Base-by-base conservation (phyloP, 2,329 filamentous ascomycete genomes). In the Periconia sp. region DNA sequence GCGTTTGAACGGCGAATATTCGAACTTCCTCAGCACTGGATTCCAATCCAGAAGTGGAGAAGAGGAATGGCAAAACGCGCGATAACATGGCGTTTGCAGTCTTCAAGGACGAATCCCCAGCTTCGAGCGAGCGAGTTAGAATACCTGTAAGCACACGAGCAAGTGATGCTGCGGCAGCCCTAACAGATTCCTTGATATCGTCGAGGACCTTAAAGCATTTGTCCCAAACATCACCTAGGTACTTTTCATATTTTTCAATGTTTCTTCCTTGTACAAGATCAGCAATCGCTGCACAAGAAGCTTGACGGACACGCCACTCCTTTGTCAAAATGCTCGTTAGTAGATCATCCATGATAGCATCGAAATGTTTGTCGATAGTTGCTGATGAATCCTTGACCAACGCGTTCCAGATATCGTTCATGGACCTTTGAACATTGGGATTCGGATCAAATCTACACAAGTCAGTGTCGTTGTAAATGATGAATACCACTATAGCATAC, bases 351-450 rank as follows among this genome's bases (percentile, higher is more conserved):
- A 99, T 88, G 64, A 99, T 97, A 9, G 85, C 85, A 59, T 96
- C 89, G 67, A 97, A 97, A 72, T 97, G 83, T 17, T 81, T 79
- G 59, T 94, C 87, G 42, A 97, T 84, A 0, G 89, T 90, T 0
- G 83, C 81, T 17, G 85, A 86, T 1, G 91, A 84, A 63, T 97
- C 92, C 68, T 95, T 96, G 50, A 97, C 92, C n/a, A 99, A 77
- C 0, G 93, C 88, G 65, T 90, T 92, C 94, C 94, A 99, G 60
- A 99, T 97, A 58, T 95, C 91, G 53, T 96, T 92, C 94, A 99
- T 99, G 0, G 93, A 96, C 45, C 87, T 83, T 70, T 93, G 91
- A 13, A 97, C 94, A 59, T 96, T 96, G 1, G 87, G 82, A 68
- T 97, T 97, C 0, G 94, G 94, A 72, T 99, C 94, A 57, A 97